Conservation (phyloP, 1,139 yeast species). For the Petasospora fabianii region DNA sequence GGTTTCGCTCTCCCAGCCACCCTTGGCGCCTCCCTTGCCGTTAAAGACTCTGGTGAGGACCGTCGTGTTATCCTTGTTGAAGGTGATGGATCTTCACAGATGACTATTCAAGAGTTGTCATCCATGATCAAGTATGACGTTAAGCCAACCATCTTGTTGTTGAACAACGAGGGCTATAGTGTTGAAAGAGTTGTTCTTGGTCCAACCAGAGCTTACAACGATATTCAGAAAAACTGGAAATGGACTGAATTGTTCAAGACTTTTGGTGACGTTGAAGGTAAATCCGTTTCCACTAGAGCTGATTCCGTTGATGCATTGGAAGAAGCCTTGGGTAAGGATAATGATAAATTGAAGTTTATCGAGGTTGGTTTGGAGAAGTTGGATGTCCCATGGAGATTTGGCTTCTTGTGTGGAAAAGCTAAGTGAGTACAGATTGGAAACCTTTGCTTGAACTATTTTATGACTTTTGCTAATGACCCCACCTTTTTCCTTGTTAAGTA, state of each 20-base stretch:
- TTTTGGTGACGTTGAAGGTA: slow-evolving; percentile 59
- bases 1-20: slow-evolving; percentile 87
- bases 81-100: slow-evolving; percentile 92
- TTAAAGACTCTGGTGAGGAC: slow-evolving; percentile 45
- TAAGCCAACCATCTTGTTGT: slow-evolving; percentile 60
- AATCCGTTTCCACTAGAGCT: slow-evolving; percentile 30
- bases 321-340: slow-evolving; percentile 33
- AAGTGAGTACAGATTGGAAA: too few relatives aligned
- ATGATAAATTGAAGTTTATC: slow-evolving; percentile 43
- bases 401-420: slow-evolving; percentile 15
- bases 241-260: slow-evolving; percentile 64
- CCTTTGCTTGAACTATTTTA: too few relatives aligned
- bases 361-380: slow-evolving; percentile 56
- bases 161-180: slow-evolving; percentile 84
- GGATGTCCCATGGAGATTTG: slow-evolving; percentile 61
- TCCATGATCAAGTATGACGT: slow-evolving; percentile 58
- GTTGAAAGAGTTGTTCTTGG: slow-evolving; percentile 85
- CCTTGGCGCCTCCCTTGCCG: slow-evolving; percentile 72
- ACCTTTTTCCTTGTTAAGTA: too few relatives aligned
- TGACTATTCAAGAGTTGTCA: slow-evolving; percentile 82
- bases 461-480: not conserved
- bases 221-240: slow-evolving; percentile 71
- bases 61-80: slow-evolving; percentile 67
- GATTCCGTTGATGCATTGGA: slow-evolving; percentile 35
- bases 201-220: slow-evolving; percentile 71